These are phyloP conservation scores for Trypanosoma brucei DNA, from an alignment of 208 protist genomes.

Conservation along the genomic window DNA sequence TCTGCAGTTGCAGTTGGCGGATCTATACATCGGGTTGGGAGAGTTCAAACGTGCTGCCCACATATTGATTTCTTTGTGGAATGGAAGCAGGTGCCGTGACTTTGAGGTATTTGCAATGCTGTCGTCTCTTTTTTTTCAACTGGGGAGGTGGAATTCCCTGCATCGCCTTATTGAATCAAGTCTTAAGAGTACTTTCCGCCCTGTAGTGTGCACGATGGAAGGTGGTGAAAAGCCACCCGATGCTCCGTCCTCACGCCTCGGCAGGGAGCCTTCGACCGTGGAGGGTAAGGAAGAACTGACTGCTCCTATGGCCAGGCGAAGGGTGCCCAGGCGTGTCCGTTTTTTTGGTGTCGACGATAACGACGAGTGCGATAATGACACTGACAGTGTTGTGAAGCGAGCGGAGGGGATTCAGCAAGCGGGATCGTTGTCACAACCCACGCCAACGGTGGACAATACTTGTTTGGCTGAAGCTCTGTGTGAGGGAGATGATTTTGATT, in stretches of 20 bases:
- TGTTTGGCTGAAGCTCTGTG: background rate
- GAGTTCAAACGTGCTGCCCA: slow-evolving; percentile 66
- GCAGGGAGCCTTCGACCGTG: background rate
- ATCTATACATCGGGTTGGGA: slow-evolving; percentile 81
- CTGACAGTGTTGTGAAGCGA: background rate
- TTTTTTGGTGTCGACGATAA: slow-evolving; percentile 50
- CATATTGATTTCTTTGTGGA: slow-evolving; percentile 73
- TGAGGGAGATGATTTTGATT: slow-evolving; percentile 28
- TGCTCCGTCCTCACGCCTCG: background rate
- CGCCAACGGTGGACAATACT: background rate
- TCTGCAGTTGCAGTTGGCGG: slow-evolving; percentile 79
- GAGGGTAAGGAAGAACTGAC: slow-evolving; percentile 5
- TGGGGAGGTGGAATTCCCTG: slow-evolving; percentile 77
- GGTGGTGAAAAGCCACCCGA: background rate
- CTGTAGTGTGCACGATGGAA: background rate
- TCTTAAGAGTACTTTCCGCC: slow-evolving; percentile 66
- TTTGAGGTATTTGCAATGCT: slow-evolving; percentile 88
- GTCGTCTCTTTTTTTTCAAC: slow-evolving; percentile 85
- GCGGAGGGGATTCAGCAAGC: background rate
- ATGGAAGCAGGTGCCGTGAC: slow-evolving; percentile 65
- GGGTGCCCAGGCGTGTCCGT: slow-evolving; percentile 57
- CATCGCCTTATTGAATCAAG: slow-evolving; percentile 78
- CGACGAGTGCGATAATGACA: slow-evolving; percentile 13
- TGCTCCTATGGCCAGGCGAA: slow-evolving; percentile 2
- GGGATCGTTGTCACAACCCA: background rate